These are phyloP conservation scores for Striga hermonthica DNA, from an alignment of 305 asterid genomes.

Conservation along the genomic window DNA sequence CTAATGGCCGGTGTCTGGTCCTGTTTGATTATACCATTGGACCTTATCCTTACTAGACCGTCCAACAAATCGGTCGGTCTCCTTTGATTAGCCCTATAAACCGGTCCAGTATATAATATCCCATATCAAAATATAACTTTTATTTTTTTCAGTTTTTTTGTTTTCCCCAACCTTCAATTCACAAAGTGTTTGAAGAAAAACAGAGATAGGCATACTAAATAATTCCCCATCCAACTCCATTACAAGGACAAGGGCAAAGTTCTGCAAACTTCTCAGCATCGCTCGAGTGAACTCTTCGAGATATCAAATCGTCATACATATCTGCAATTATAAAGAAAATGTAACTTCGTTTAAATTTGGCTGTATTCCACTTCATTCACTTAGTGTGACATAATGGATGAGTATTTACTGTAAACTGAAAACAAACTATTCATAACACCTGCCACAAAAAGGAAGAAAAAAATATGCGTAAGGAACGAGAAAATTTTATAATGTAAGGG, in stretches of 20 bases:
- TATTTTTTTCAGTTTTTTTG: too few relatives aligned
- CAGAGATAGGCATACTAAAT: constrained; percentile 50
- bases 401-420: constrained; percentile 80
- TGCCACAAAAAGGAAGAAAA: constrained; percentile 36
- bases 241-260: constrained; percentile 94
- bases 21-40: too few relatives aligned
- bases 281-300: constrained; percentile 87
- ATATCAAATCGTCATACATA: constrained; percentile 90
- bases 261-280: constrained; percentile 99
- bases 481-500: constrained; percentile 8
- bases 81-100: too few relatives aligned
- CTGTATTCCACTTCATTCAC: constrained; percentile 14
- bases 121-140: too few relatives aligned
- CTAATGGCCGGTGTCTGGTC: too few relatives aligned
- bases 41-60: too few relatives aligned
- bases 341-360: constrained; percentile 29
- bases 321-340: constrained; percentile 49
- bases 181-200: too few relatives aligned
- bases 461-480: constrained; percentile 31
- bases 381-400: background rate
- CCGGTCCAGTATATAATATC: too few relatives aligned
- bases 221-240: constrained; percentile 90
- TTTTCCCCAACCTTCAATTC: too few relatives aligned
- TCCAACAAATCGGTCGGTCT: too few relatives aligned
- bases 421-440: constrained; percentile 98